Evolutionary conservation across 2,329 filamentous ascomycete species (phyloP).

Genomic region (Achaetomium macrosporum): DNA sequence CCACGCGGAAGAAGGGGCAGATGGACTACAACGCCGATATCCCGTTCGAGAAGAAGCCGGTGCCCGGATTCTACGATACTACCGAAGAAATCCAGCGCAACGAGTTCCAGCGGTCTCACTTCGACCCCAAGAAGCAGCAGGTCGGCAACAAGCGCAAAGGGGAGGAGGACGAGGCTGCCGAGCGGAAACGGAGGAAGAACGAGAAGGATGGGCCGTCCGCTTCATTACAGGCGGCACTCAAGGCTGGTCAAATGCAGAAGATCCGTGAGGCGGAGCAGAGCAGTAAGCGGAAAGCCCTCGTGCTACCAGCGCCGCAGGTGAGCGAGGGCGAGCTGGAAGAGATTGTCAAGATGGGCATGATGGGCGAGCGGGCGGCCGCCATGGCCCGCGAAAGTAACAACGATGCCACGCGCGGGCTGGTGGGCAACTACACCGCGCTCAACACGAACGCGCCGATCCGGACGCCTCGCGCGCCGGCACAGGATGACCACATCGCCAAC

Average conservation of each 20-base stretch:
- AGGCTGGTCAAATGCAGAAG: slow-evolving; percentile 90
- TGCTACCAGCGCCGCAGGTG: slow-evolving; percentile 83
- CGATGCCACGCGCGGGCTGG: slow-evolving; percentile 74
- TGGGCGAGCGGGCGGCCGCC: slow-evolving; percentile 76
- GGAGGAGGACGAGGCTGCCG: slow-evolving; percentile 75
- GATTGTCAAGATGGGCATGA: slow-evolving; percentile 97
- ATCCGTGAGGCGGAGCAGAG: slow-evolving; percentile 95
- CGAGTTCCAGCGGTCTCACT: slow-evolving; percentile 75
- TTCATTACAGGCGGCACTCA: slow-evolving; percentile 79
- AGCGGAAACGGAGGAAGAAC: slow-evolving; percentile 79
- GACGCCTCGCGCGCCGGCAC: slow-evolving; percentile 82
- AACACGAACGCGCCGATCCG: slow-evolving; percentile 81
- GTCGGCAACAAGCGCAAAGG: slow-evolving; percentile 85
- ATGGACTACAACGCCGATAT: slow-evolving; percentile 99
- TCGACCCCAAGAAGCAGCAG: slow-evolving; percentile 90
- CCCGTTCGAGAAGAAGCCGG: slow-evolving; percentile 89
- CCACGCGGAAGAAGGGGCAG: slow-evolving; percentile 84
- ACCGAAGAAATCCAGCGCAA: slow-evolving; percentile 73
- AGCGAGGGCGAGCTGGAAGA: slow-evolving; percentile 90
- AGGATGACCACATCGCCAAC: slow-evolving; percentile 94
- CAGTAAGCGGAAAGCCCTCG: slow-evolving; percentile 81
- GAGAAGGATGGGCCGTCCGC: slow-evolving; percentile 76
- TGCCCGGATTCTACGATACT: slow-evolving; percentile 89
- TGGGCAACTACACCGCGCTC: slow-evolving; percentile 80
- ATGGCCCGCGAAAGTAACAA: slow-evolving; percentile 75